These are phyloP conservation scores for Aspergillus unguis DNA, from an alignment of 2,329 filamentous ascomycete species.

Conservation along the genomic window DNA sequence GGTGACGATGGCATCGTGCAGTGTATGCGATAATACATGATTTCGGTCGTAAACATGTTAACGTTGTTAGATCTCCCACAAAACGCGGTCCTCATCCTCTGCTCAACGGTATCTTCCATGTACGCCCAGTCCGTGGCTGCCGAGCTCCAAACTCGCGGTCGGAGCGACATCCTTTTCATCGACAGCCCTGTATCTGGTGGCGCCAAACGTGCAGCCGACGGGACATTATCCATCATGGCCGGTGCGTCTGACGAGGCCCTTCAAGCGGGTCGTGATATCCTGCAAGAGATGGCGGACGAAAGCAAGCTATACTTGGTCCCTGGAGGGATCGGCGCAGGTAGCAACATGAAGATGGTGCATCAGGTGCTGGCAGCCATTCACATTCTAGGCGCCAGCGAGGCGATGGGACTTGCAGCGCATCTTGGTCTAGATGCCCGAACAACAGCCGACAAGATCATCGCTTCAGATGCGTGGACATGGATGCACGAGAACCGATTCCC, in stretches of 20 bases:
- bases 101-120: conserved; percentile 66
- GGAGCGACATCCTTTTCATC: conserved; percentile 64
- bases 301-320: conserved; percentile 61
- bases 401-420: conserved; percentile 57
- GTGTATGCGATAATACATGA: conserved; percentile 16
- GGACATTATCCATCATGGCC: conserved; percentile 73
- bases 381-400: conserved; percentile 60
- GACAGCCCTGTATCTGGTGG: conserved; percentile 73
- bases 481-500: conserved; percentile 61
- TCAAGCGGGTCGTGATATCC: conserved; percentile 54
- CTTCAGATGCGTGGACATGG: conserved; percentile 55
- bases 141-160: conserved; percentile 53
- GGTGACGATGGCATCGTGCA: conserved; percentile 51
- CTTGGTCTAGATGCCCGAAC: conserved; percentile 51
- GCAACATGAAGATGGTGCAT: conserved; percentile 64
- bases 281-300: conserved; percentile 59
- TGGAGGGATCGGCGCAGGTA: conserved; percentile 58
- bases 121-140: conserved; percentile 61
- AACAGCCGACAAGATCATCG: conserved; percentile 45
- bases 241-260: conserved; percentile 58
- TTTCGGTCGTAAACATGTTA: not conserved
- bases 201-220: conserved; percentile 63
- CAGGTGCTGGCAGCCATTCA: conserved; percentile 63
- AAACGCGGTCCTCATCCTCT: conserved; percentile 62
- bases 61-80: conserved; percentile 46